A percentile compares a stretch with the other conserved stretches of the same genome.
Evolutionary conservation across 805 yeast genomes (phyloP).

Genomic region (Candida maesae): DNA sequence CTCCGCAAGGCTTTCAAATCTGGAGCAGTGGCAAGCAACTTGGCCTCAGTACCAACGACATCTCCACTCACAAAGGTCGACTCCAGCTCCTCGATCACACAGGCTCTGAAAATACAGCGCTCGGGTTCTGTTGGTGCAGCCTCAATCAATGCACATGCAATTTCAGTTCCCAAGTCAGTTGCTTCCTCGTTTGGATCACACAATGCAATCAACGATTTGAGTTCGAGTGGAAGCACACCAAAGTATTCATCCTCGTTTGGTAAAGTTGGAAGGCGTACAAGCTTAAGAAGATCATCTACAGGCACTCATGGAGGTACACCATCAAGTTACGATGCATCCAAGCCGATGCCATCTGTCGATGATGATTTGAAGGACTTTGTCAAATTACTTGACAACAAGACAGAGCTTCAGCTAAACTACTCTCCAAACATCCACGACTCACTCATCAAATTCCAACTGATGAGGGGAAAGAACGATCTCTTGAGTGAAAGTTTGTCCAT

Average conservation of each 20-base stretch:
- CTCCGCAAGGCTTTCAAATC: conserved; percentile 30
- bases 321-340: conserved; percentile 30
- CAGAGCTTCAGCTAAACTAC: conserved; percentile 40
- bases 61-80: conserved; percentile 37
- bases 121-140: conserved; percentile 28
- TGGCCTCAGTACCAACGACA: conserved; percentile 26
- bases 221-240: conserved; percentile 46
- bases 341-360: conserved; percentile 27
- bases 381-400: conserved; percentile 61
- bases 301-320: conserved; percentile 18
- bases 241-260: conserved; percentile 73
- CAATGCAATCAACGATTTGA: conserved; percentile 22
- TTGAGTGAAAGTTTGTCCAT: conserved; percentile 53
- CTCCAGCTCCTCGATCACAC: conserved; percentile 41
- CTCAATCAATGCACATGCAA: conserved; percentile 3
- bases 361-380: conserved; percentile 71
- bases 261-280: conserved; percentile 53
- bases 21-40: conserved; percentile 27
- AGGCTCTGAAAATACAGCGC: conserved; percentile 37
- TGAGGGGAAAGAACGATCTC: conserved; percentile 51
- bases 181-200: conserved; percentile 25
- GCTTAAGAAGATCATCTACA: conserved; percentile 33
- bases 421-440: conserved; percentile 40
- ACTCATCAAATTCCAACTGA: conserved; percentile 45
- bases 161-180: conserved; percentile 29